Evolutionary conservation across 2,329 filamentous ascomycete species (phyloP), one percentile per base, ranked within the genome.

Genomic region (Cercospora sp.): DNA sequence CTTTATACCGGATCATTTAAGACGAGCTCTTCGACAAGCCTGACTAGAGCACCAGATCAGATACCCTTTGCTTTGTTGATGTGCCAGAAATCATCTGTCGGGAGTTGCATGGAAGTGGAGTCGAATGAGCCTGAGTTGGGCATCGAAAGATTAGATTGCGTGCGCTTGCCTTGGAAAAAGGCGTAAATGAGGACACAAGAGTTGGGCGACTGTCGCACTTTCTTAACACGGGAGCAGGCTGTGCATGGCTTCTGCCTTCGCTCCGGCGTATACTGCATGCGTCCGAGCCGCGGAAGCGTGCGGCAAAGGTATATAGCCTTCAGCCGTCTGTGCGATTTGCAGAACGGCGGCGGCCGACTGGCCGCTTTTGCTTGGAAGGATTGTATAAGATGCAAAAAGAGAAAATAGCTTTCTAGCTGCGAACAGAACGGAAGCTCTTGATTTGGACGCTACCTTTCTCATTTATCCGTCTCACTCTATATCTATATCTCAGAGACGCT

Each of bases 51-150:
- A 58, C 36, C 42, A 66, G 59, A 55, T 33, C 42, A 66, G 64
- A 66, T 66, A 66, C 64, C 64, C 48, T 66, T 66, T 62, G 31
- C 58, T 42, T 42, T 57, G 58, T 66, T 60, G 60, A 33, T 28
- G 26, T 53, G 30, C 16, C 28, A 18, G 28, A 45, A 36, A 26
- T 26, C 58, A 39, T 60, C 30, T 60, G 58, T 26, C 10, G 7
- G 55, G 55, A 59, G n/a, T 59, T 36, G 55, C 31, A 31, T 59
- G 30, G 55, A 16, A 36, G 30, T 16, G 48, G 48, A 55, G 48
- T 55, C 26, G 23, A 55, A 28, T 55, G 48, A 5, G 8, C 23
- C 16, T 26, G 48, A 28, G 12, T 28, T 26, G 12, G 23, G 23
- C 20, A 55, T 26, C 23, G 13, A 30, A 16, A 16, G 48, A 8